These are phyloP conservation scores for Diaporthe vexans DNA, from an alignment of 2,329 filamentous ascomycete species.

Conservation along the genomic window DNA sequence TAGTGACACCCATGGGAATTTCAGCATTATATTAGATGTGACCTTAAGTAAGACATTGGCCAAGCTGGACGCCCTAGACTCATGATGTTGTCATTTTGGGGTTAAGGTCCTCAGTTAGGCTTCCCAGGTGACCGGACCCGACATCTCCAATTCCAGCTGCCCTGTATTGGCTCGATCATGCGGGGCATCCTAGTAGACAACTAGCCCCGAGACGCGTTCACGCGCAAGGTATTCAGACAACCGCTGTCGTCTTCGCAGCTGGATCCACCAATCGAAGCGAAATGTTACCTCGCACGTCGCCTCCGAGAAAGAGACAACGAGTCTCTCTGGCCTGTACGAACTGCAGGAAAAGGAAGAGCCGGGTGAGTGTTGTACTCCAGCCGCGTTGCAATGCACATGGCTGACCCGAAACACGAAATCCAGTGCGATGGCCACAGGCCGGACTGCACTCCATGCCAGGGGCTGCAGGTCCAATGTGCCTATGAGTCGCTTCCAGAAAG, in stretches of 20 bases:
- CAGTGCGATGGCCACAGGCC: conserved; percentile 15
- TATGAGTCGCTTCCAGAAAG: background rate
- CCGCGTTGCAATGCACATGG: background rate
- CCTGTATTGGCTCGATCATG: background rate
- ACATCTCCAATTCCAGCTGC: background rate
- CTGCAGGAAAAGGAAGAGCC: conserved; percentile 7
- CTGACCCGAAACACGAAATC: background rate
- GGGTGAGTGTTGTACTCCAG: background rate
- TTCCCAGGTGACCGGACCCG: background rate
- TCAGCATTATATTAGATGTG: background rate
- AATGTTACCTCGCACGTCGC: background rate
- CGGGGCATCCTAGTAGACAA: background rate
- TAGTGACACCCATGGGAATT: background rate
- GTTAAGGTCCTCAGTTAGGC: background rate
- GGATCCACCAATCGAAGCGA: fast-evolving
- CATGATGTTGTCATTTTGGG: background rate
- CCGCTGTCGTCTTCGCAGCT: background rate
- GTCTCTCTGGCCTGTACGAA: conserved; percentile 3
- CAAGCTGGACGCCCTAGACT: background rate
- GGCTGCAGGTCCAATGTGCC: background rate
- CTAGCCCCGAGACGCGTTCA: too few relatives aligned
- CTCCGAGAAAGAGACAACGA: background rate
- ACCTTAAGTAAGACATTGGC: background rate
- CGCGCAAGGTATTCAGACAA: too few relatives aligned
- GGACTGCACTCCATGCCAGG: background rate